Evolutionary conservation across 1,284 basidiomycete genomes (phyloP).

Genomic region (Naganishia sp.): DNA sequence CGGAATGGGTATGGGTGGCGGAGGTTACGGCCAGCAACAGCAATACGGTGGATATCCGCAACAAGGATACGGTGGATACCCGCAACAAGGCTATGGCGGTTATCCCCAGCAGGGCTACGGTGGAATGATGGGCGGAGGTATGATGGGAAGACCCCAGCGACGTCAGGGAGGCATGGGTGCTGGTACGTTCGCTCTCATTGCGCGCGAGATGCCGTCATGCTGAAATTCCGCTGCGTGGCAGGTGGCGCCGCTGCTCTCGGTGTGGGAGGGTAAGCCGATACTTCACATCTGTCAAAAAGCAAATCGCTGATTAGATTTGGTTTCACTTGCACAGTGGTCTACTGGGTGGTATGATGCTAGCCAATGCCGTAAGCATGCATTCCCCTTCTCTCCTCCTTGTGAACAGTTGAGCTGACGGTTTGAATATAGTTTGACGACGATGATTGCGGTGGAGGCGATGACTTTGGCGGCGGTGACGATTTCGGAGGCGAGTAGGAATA

Average conservation of each 20-base stretch:
- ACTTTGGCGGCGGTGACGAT: conserved; percentile 40
- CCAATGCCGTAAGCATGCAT: conserved; percentile 40
- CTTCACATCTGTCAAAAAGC: too few relatives aligned
- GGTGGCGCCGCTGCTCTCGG: conserved; percentile 42
- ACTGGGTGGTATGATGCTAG: conserved; percentile 52
- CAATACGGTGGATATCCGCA: conserved; percentile 31
- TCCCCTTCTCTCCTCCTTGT: conserved; percentile 35
- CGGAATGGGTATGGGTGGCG: conserved; percentile 26
- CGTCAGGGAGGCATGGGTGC: conserved; percentile 25
- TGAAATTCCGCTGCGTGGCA: conserved; percentile 8
- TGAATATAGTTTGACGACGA: conserved; percentile 42
- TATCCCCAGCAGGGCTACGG: conserved; percentile 38
- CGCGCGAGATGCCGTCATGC: not conserved
- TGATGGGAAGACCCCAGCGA: conserved; percentile 38
- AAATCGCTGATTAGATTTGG: not conserved
- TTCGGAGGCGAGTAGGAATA: conserved; percentile 33
- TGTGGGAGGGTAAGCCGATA: conserved; percentile 8
- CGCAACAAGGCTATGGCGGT: conserved; percentile 30
- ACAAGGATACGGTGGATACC: conserved; percentile 22
- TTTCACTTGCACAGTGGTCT: conserved; percentile 32
- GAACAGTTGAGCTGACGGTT: conserved; percentile 29
- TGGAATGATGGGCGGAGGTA: conserved; percentile 33
- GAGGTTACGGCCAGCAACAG: not conserved
- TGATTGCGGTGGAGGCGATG: conserved; percentile 40
- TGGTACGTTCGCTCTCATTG: not conserved